These are phyloP conservation scores for Talaromyces thailandensis DNA, from an alignment of 495 filamentous ascomycete species.

Conservation along the genomic window DNA sequence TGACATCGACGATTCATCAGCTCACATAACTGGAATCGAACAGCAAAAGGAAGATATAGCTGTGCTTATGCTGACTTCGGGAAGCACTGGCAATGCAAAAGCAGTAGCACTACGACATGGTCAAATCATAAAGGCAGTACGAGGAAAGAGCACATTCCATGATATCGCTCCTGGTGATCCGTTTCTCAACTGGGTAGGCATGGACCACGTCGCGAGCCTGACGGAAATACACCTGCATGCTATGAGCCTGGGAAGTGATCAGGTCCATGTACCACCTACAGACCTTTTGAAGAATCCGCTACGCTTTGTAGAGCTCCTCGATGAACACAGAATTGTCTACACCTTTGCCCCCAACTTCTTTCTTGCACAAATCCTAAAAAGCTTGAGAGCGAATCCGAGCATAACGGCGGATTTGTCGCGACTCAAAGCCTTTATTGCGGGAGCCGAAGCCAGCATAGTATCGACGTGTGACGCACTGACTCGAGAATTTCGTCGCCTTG, in stretches of 20 bases:
- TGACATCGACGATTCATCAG: background rate
- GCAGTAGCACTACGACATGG: constrained; percentile 36
- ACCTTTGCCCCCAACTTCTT: constrained; percentile 53
- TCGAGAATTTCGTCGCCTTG: constrained; percentile 19
- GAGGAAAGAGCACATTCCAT: constrained; percentile 11
- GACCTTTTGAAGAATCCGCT: constrained; percentile 33
- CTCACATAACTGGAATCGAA: background rate
- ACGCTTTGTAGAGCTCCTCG: constrained; percentile 31
- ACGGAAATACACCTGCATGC: constrained; percentile 43
- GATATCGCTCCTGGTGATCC: background rate
- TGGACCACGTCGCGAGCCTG: constrained; percentile 48
- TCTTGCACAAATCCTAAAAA: constrained; percentile 10
- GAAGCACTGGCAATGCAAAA: constrained; percentile 46
- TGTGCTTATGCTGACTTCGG: constrained; percentile 49
- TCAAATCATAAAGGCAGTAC: constrained; percentile 37
- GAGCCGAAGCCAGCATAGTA: constrained; percentile 31
- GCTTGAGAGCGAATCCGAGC: background rate
- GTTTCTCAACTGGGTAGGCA: constrained; percentile 43
- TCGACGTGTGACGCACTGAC: constrained; percentile 19
- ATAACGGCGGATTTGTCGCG: constrained; percentile 16
- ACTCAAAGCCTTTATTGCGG: constrained; percentile 21
- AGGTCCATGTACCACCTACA: constrained; percentile 35
- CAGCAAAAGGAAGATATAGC: constrained; percentile 12
- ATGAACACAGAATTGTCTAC: constrained; percentile 29
- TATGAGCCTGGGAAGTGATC: constrained; percentile 24